These are phyloP conservation scores for Cyberlindnera sargentensis DNA, from an alignment of 805 yeast species.

Conservation along the genomic window DNA sequence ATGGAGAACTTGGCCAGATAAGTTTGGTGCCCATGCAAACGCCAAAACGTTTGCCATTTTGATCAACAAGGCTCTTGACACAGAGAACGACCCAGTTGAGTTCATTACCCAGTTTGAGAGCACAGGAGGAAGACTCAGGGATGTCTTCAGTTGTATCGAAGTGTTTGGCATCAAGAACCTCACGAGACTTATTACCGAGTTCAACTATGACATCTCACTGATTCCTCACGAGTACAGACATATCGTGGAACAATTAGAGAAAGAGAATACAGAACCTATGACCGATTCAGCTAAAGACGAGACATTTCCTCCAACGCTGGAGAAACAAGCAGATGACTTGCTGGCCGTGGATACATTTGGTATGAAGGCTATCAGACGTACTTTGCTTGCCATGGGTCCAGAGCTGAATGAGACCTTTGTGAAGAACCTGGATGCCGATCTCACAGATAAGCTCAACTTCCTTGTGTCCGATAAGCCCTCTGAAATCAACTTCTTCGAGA, in stretches of 20 bases:
- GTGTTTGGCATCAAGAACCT: slow-evolving; percentile 44
- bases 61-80: slow-evolving; percentile 25
- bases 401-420: slow-evolving; percentile 23
- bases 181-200: slow-evolving; percentile 17
- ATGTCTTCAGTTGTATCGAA: slow-evolving; percentile 32
- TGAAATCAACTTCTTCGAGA: slow-evolving; percentile 55
- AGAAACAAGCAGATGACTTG: slow-evolving; percentile 46
- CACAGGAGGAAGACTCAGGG: slow-evolving; percentile 21
- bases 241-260: slow-evolving; percentile 10
- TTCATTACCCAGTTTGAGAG: slow-evolving; percentile 23
- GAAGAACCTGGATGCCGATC: slow-evolving; percentile 27
- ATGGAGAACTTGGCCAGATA: slow-evolving; percentile 26
- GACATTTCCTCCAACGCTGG: slow-evolving; percentile 36
- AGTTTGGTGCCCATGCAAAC: slow-evolving; percentile 36
- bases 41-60: slow-evolving; percentile 56
- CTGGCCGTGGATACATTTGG: slow-evolving; percentile 71
- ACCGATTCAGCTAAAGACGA: slow-evolving; percentile 10
- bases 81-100: slow-evolving; percentile 14
- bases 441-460: slow-evolving; percentile 30
- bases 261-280: neutral
- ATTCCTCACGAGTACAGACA: slow-evolving; percentile 31
- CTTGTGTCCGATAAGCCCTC: slow-evolving; percentile 17
- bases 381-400: slow-evolving; percentile 47
- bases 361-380: slow-evolving; percentile 69
- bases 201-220: slow-evolving; percentile 15